Base-by-base conservation (phyloP, 208 protist species). In the Angomonas ambiguus region DNA sequence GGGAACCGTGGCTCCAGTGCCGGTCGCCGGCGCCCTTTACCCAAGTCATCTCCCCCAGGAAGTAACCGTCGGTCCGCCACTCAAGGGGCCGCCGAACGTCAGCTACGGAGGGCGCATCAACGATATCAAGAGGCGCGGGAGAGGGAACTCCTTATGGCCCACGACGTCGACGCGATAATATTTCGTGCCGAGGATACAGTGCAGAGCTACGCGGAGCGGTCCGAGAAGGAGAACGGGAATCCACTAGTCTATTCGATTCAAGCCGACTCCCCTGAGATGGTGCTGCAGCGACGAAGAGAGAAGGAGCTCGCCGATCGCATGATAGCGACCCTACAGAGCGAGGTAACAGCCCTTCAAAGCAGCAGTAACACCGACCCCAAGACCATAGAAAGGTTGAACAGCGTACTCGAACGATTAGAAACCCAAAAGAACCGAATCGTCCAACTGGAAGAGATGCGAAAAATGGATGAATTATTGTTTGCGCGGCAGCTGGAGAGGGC, bases 371-470 rank as follows among this genome's bases (percentile, higher is more conserved):
- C 64, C 53, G 60, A 69, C 38, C 27, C 31, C 13, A 30, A 13
- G 18, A 20, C 27, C 18, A 25, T 24, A 25, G 18, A 27, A 24
- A 57, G 64, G 62, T 62, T 89, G 53, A 35, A 77, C 45, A 68
- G 76, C 22, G 80, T 79, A 5, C 18, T 85, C 60, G 72, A 86
- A 33, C 63, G 74, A 0, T 63, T 92, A 24, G 35, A 78, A 34
- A 32, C 74, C 28, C 74, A 88, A 70, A 69, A 76, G 59, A 16
- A 66, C 34, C 83, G 72, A 32, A 80, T 92, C 51, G 62, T 51
- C 18, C 63, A 81, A 18, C 75, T 92, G 16, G 82, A 92, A 72
- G 82, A 87, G 76, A 48, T 82, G 32, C 53, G 74, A 6, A 59
- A 74, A 31, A 74, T 75, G 55, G 72, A 83, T 57, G 69, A 77